Conservation (phyloP, 2,329 filamentous ascomycete species). For the Xylariaceae sp. region DNA sequence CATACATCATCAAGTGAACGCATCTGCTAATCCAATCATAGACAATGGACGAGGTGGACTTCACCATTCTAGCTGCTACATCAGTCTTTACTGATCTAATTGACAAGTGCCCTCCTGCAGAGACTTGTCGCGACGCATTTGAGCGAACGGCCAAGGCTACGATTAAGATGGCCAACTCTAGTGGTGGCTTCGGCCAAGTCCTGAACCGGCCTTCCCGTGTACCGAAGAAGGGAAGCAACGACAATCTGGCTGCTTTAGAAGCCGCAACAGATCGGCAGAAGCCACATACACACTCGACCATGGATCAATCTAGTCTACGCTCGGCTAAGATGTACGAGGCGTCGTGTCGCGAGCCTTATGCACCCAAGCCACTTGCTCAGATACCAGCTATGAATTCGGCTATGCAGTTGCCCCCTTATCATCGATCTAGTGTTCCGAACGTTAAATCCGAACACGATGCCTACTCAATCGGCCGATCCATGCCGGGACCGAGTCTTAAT, state of each 20-base stretch:
- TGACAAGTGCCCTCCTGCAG: slow-evolving; percentile 89
- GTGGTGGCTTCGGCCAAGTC: slow-evolving; percentile 66
- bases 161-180: slow-evolving; percentile 88
- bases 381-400: slow-evolving; percentile 24
- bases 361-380: slow-evolving; percentile 22
- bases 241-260: slow-evolving; percentile 31
- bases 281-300: slow-evolving; percentile 17
- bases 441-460: slow-evolving; percentile 38
- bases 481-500: slow-evolving; percentile 38
- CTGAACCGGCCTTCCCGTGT: slow-evolving; percentile 29
- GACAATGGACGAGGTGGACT: slow-evolving; percentile 95
- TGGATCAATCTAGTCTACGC: slow-evolving; percentile 24
- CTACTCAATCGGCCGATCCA: slow-evolving; percentile 37
- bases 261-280: slow-evolving; percentile 30
- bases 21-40: slow-evolving; percentile 33
- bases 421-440: slow-evolving; percentile 28
- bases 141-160: slow-evolving; percentile 93
- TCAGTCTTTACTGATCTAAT: slow-evolving; percentile 89
- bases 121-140: slow-evolving; percentile 91
- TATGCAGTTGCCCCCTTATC: slow-evolving; percentile 27
- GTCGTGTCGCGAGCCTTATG: slow-evolving; percentile 25
- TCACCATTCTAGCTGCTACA: slow-evolving; percentile 87
- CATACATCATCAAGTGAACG: slow-evolving; percentile 9
- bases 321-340: slow-evolving; percentile 22
- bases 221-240: slow-evolving; percentile 22